Base-by-base conservation (phyloP, 2,329 filamentous ascomycete genomes). In the Colletotrichum endophyticum region DNA sequence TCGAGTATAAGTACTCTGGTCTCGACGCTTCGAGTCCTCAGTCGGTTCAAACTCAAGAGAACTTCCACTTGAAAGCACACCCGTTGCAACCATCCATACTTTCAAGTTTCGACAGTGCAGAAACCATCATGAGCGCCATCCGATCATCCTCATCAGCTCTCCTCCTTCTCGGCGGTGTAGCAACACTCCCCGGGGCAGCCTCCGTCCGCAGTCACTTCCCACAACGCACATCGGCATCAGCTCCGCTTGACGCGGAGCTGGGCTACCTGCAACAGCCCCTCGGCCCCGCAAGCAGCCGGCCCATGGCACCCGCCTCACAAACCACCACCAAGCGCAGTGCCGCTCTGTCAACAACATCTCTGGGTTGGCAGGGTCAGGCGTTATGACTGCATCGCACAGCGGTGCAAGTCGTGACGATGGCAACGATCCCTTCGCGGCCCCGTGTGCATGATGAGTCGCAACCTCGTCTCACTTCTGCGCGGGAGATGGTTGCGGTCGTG, bases 151-250 rank as follows among this genome's bases (percentile, higher is more conserved):
- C 78, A 2, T 79, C 78, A 8, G 71, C 76, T 12, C 77, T 78
- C n/a, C 72, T 80, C 61, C 78, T 80, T 44, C 68, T 80, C 34
- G 78, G 78, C 12, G 79, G 78, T 66, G 78, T 80, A 5, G 78
- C 79, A 12, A 77, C 78, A 9, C 76, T 80, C 2, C 78, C 79
- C 16, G 76, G 78, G 32, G 79, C 78, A 36, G 70, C 78, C 34
- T 66, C 78, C 19, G 79, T 80, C 28, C 78, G 78, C 66, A 78
- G 73, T 6, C 71, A 66, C 13, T 77, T 77, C 30, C 75, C 72
- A 12, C 71, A 70, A 16, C 61, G 72, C 66, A 44, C 34, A n/a
- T 25, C 61, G 13, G 28, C 66, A 15, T 53, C 71, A 22, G 25
- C 34, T n/a, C 36, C 66, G 19, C 61, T 72, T 39, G 61, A 77